Base-by-base conservation (phyloP, 352 stramenopile genomes). In the Globisporangium cederbergense region DNA sequence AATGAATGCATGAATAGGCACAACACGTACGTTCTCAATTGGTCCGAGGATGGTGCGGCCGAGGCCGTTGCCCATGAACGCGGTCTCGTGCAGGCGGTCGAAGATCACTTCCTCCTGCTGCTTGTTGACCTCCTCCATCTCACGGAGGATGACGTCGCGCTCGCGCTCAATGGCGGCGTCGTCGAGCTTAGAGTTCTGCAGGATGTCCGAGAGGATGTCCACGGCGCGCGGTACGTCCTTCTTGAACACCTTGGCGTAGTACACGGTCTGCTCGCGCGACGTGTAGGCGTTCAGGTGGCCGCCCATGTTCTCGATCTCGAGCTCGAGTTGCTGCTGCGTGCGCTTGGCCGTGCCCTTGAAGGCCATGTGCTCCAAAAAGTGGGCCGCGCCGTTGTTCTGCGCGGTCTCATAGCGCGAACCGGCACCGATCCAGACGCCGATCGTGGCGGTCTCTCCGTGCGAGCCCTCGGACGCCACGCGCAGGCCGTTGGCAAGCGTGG, bases 301-400 rank as follows among this genome's bases (percentile, higher is more conserved):
- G 64, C 98, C 98, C 96, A 99, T 99, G 86, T 99, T 99, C 88
- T 99, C 98, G 71, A 99, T 99, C 79, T 99, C 94, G 52, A 99
- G 84, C 84, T 99, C 98, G n/a, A 99, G 87, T 74, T 98, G 83
- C 74, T 98, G 92, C 83, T 99, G 97, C 51, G 93, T 99, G 63
- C 98, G 86, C 70, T 96, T 97, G 38, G 75, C 75, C 40, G 98
- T 99, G 71, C 98, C 98, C 83, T 99, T 99, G 87, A 99, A 99
- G 51, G 97, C 95, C 96, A 99, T 99, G 87, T 99, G 98, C 88
- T 99, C 98, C 60, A 99, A 67, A 74, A 99, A 99, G 81, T 99
- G 98, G 16, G 97, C 97, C 6, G 97, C 96, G 62, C 98, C 98
- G 75, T 99, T 99, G 86, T 99, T 99, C 68, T 96, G 73, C 20